phyloP scores from a whole-genome alignment of 2,329 filamentous ascomycete species.

The Aspergillus calidoustus region DNA sequence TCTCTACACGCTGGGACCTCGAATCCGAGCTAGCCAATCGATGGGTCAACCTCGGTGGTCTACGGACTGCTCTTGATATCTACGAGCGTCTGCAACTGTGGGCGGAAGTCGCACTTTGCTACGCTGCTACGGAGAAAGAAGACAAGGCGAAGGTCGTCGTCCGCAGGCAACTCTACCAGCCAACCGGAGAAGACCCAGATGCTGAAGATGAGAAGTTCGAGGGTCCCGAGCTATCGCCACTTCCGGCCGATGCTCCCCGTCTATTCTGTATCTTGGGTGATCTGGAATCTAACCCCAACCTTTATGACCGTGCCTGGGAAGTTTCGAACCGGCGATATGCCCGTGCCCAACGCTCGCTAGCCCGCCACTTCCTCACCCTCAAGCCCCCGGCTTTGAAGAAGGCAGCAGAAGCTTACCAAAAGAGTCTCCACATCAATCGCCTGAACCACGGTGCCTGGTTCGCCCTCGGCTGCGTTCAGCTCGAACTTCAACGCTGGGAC shows the following conservation, averaged over 20 bases:
- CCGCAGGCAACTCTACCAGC: constrained; percentile 76
- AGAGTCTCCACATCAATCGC: constrained; percentile 77
- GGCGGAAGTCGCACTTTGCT: constrained; percentile 92
- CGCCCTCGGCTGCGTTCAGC: constrained; percentile 82
- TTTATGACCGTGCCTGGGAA: constrained; percentile 88
- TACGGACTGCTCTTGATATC: constrained; percentile 90
- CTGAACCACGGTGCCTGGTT: constrained; percentile 87
- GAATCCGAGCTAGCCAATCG: constrained; percentile 90
- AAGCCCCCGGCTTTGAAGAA: constrained; percentile 65
- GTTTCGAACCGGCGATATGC: constrained; percentile 81
- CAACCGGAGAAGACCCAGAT: constrained; percentile 53
- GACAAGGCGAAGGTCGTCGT: constrained; percentile 80
- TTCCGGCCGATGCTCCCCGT: constrained; percentile 81
- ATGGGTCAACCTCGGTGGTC: constrained; percentile 87
- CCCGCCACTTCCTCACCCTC: constrained; percentile 72
- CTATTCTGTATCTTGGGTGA: constrained; percentile 94
- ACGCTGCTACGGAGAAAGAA: constrained; percentile 77
- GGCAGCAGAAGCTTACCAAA: constrained; percentile 76
- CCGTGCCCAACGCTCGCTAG: constrained; percentile 84
- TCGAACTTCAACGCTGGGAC: constrained; percentile 76
- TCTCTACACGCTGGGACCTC: constrained; percentile 89
- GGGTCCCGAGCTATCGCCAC: constrained; percentile 70
- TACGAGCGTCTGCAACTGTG: constrained; percentile 92
- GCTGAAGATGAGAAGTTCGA: constrained; percentile 62
- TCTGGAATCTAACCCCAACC: constrained; percentile 71